phyloP scores from a whole-genome alignment of 2,329 filamentous ascomycete species.

The Colletotrichum tropicicola region DNA sequence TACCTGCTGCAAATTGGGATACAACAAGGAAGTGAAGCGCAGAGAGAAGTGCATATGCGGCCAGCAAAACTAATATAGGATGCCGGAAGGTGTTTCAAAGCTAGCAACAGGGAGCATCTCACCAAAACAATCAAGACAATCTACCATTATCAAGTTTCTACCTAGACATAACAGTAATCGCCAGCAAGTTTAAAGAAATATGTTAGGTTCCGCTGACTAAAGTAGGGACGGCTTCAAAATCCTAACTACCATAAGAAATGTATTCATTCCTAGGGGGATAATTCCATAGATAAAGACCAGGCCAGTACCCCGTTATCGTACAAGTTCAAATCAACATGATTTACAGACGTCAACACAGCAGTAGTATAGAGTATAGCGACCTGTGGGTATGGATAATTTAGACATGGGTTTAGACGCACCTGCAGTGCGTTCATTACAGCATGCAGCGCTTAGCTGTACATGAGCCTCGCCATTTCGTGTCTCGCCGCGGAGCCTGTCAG shows the following conservation, averaged over 20 bases:
- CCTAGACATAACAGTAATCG: no score
- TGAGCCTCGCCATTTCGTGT: neutral
- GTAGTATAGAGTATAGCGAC: neutral
- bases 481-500: neutral
- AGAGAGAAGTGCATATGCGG: neutral
- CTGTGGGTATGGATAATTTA: neutral
- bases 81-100: neutral
- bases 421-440: neutral
- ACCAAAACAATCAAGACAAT: neutral
- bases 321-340: neutral
- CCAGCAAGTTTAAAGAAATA: no score
- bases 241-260: neutral
- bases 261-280: neutral
- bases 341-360: neutral
- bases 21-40: neutral
- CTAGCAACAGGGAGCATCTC: neutral
- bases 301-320: neutral
- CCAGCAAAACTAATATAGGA: neutral
- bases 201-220: no score
- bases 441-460: neutral
- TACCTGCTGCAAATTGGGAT: conserved; percentile 1
- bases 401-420: neutral
- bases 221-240: no score
- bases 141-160: neutral
- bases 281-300: neutral